Conservation (phyloP, 2,329 filamentous ascomycete species). For the Alternaria metachromatica region DNA sequence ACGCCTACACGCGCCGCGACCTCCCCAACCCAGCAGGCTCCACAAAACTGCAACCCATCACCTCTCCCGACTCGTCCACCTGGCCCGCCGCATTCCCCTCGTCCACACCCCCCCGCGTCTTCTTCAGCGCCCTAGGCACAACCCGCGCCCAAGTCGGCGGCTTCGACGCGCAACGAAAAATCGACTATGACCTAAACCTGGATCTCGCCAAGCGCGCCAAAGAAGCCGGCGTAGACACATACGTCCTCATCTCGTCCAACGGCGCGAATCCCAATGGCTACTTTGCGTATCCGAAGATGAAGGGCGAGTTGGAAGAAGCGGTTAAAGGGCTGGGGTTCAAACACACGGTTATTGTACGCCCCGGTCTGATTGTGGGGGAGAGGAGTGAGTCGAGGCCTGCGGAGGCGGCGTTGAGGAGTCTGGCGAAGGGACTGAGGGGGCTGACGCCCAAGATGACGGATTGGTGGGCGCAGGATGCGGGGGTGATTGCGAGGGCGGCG, state of each 20-base stretch:
- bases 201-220: slow-evolving; percentile 78
- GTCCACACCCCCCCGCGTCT: slow-evolving; percentile 66
- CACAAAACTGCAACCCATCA: slow-evolving; percentile 69
- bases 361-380: slow-evolving; percentile 76
- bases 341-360: slow-evolving; percentile 74
- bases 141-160: slow-evolving; percentile 78
- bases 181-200: slow-evolving; percentile 87
- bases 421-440: slow-evolving; percentile 64
- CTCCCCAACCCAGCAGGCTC: slow-evolving; percentile 59
- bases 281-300: slow-evolving; percentile 72
- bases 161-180: slow-evolving; percentile 80
- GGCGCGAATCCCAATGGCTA: slow-evolving; percentile 59
- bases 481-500: slow-evolving; percentile 73
- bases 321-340: slow-evolving; percentile 77
- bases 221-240: slow-evolving; percentile 73
- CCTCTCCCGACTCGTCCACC: slow-evolving; percentile 68
- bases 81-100: slow-evolving; percentile 70
- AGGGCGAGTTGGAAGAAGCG: slow-evolving; percentile 83
- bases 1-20: slow-evolving; percentile 71
- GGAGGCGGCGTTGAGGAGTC: slow-evolving; percentile 63
- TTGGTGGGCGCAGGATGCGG: slow-evolving; percentile 73
- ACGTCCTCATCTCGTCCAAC: slow-evolving; percentile 74
- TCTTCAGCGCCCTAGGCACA: slow-evolving; percentile 82
- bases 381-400: slow-evolving; percentile 66
- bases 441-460: slow-evolving; percentile 61